Conservation (phyloP, 164 flowering plant genomes). For the Cinnamomum chago region DNA sequence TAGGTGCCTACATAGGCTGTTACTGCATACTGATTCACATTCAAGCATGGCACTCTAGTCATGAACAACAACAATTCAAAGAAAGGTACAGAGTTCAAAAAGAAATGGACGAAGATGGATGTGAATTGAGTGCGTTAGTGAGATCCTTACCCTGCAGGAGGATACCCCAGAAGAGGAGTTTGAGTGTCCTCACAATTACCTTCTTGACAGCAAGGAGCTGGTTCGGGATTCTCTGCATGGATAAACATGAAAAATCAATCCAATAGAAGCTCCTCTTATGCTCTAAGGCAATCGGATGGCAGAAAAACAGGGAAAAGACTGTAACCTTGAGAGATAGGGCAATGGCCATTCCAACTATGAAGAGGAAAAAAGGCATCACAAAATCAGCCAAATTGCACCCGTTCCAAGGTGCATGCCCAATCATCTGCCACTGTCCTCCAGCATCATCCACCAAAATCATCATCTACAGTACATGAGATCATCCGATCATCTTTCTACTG, state of each 20-base stretch:
- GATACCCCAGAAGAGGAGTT: conserved; percentile 83
- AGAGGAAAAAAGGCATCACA: conserved; percentile 91
- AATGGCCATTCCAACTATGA: conserved; percentile 87
- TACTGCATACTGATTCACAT: too few relatives aligned
- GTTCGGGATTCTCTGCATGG: conserved; percentile 48
- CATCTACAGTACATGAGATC: conserved; percentile 38
- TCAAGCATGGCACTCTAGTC: background rate
- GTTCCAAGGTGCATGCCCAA: conserved; percentile 92
- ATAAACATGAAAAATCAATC: conserved; percentile 6
- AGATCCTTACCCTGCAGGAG: conserved; percentile 65
- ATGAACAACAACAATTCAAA: background rate
- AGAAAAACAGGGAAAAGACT: background rate
- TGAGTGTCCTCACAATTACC: conserved; percentile 59
- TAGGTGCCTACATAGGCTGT: too few relatives aligned
- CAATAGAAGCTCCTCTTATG: background rate
- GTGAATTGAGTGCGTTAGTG: background rate
- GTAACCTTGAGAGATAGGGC: conserved; percentile 81
- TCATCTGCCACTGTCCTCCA: conserved; percentile 78
- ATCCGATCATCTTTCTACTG: background rate
- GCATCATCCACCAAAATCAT: conserved; percentile 97
- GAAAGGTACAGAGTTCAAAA: background rate
- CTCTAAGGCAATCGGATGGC: background rate
- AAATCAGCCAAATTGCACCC: conserved; percentile 93
- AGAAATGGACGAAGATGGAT: background rate
- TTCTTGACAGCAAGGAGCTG: conserved; percentile 35